Evolutionary conservation across 192 early-diverging fungal species (phyloP), one percentile per base, ranked within the genome.

Genomic region (Mortierella alpina): DNA sequence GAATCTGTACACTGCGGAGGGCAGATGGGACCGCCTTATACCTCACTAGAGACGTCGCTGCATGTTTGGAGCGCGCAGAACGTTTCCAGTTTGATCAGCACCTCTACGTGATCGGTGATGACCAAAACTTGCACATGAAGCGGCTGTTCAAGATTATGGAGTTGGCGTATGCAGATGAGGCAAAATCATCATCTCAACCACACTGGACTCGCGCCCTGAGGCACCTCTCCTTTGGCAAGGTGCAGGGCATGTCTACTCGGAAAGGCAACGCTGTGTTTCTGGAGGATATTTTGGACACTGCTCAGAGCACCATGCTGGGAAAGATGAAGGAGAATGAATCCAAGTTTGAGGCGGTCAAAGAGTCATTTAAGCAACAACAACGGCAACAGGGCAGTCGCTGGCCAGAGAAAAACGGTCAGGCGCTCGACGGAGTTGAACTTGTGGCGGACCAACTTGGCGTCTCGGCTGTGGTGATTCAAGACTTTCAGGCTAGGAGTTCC

Each of bases 201-300:
- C 90, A 93, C 22, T 95, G 94, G 85, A 86, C 91, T 47, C 83
- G 89, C 41, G 73, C 86, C 58, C 90, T 94, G 71, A 81, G 91
- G 50, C 96, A 99, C 84, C 90, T 97, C 63, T 89, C 88, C 58
- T 99, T 96, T 72, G 98, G 98, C 8, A 85, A 94, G 74, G 93
- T 99, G 59, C 86, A 92, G 61, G 92, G 92, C 78, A 96, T 99
- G 94, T 95, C 91, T 70, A 99, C 98, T 7, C 91, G 97, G 31
- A 93, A 90, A 71, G 97, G 98, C 49, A 95, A 88, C 0, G 96
- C 91, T 13, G 93, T 99, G 12, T 96, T 97, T 84, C 87, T 99
- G 55, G 90, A 96, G 65, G 98, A 99, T 74, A 94, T 99, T 69
- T 86, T 99, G 18, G 90, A 93, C 65, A 87, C 90, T 13, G 91